Evolutionary conservation across 495 filamentous ascomycete species (phyloP), one percentile per base, ranked within the genome.

Genomic region (Aspergillus ellipticus): DNA sequence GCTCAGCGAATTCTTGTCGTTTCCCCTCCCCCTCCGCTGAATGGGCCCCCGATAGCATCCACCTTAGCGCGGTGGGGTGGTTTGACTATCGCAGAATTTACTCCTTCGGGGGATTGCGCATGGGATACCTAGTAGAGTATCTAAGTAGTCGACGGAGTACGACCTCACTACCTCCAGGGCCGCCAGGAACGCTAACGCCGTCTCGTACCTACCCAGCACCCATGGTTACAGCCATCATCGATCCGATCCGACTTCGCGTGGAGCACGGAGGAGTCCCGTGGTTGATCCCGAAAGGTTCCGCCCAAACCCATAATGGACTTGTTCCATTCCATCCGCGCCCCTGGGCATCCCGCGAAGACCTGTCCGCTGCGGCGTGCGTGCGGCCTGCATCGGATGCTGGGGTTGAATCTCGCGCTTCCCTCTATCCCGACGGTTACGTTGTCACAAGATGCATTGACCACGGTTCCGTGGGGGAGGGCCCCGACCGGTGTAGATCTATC

Each of bases 161-260:
- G n/a, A n/a, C n/a, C n/a, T n/a, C n/a, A n/a, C n/a, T n/a, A n/a
- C n/a, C n/a, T n/a, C n/a, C n/a, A n/a, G n/a, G n/a, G n/a, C n/a
- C n/a, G n/a, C 24, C 24, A 28, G 24, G 24, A 28, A 28, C 24
- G 24, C 24, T 28, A 28, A 28, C 7, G 4, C 24, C 7, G 24
- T 3, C 3, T 3, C 41, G 39, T 41, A 45, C 29, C 26, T 31
- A n/a, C n/a, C n/a, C n/a, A n/a, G n/a, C n/a, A n/a, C n/a, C 50
- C 45, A 57, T 43, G 43, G 52, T 29, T 46, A 46, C 48, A 43
- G 42, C 61, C 54, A 53, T 56, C 20, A 49, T 24, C 55, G 55
- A 64, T 58, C 61, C 57, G 61, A 59, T 56, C 60, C 61, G 58
- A 47, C 49, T 46, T 43, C 61, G 54, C 43, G 61, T 56, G 57